Evolutionary conservation across 768 basidiomycete species (phyloP), one percentile per base, ranked within the genome.

Genomic region (Rhodosporidiobolus sp.): DNA sequence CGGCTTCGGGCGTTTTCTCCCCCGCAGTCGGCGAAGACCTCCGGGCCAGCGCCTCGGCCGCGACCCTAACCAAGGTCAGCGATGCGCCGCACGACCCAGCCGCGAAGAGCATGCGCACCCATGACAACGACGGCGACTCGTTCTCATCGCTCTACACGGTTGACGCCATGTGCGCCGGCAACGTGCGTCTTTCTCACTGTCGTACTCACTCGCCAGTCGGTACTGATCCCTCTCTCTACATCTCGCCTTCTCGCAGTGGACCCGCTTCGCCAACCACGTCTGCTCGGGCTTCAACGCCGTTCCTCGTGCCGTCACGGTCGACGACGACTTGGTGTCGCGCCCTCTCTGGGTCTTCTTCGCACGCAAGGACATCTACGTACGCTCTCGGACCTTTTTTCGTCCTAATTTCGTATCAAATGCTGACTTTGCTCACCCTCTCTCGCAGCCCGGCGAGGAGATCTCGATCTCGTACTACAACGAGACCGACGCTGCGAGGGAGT

Each of bases 361-460:
- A 1, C 16, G 3, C 0, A 17, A 16, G 11, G 57, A 71, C 54
- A 75, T 75, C 26, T 0, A 48, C 30, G 74, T 71, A 4, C 38
- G 67, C 17, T 12, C 26, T 10, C 16, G 43, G 28, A 4, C 1
- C 24, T 49, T 8, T 7, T 46, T 35, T 3, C 11, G 20, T 63
- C 50, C n/a, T 34, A 0, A 28, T 19, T 20, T 48, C 49, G 11
- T 8, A 0, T n/a, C 30, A 17, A 0, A n/a, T 35, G 12, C n/a
- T 64, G 30, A 26, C 24, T 45, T 26, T 8, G 54, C 22, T 10
- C 14, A 3, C 28, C 22, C 30, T 2, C 19, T 5, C 56, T 0
- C 16, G 20, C 67, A 71, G 73, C 73, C 73, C n/a, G 73, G 73
- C 22, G 69, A 75, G 26, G 69, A 75, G 63, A 70, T 75, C 46